Evolutionary conservation across 2,329 filamentous ascomycete genomes (phyloP).

Genomic region (Fusarium papillatum): DNA sequence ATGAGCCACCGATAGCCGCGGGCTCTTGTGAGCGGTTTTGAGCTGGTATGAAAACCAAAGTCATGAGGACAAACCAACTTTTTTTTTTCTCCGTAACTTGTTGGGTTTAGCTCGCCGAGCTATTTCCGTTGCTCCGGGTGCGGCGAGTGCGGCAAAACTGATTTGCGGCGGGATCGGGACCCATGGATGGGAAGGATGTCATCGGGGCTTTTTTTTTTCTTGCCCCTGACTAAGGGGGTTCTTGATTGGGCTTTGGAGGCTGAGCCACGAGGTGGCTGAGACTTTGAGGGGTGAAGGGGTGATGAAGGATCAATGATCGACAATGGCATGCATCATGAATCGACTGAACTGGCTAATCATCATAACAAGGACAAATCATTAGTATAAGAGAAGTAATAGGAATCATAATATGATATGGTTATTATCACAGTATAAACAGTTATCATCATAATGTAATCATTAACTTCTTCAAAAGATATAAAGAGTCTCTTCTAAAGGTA

Average conservation of each 20-base stretch:
- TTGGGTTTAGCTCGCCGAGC: slow-evolving; percentile 33
- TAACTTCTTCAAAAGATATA: neutral
- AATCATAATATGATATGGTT: neutral
- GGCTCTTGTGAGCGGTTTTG: slow-evolving; percentile 15
- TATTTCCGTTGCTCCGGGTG: slow-evolving; percentile 44
- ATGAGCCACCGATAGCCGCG: slow-evolving; percentile 18
- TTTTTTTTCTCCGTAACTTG: neutral
- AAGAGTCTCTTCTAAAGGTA: neutral
- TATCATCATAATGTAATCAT: neutral
- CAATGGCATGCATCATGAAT: neutral
- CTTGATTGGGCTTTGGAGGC: slow-evolving; percentile 6
- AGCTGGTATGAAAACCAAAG: neutral
- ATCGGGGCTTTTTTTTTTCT: slow-evolving; percentile 3
- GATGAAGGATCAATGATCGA: neutral
- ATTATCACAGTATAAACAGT: neutral
- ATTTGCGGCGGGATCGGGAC: slow-evolving; percentile 28
- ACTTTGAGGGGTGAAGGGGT: neutral
- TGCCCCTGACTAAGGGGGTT: slow-evolving; percentile 19
- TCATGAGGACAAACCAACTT: neutral
- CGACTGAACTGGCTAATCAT: neutral
- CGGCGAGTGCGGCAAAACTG: slow-evolving; percentile 15
- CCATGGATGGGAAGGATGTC: neutral
- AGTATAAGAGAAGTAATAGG: neutral
- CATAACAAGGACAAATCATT: neutral
- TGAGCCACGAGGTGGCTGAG: slow-evolving; percentile 24